Evolutionary conservation across 495 filamentous ascomycete species (phyloP).

Genomic region (Penicillium argentinense): DNA sequence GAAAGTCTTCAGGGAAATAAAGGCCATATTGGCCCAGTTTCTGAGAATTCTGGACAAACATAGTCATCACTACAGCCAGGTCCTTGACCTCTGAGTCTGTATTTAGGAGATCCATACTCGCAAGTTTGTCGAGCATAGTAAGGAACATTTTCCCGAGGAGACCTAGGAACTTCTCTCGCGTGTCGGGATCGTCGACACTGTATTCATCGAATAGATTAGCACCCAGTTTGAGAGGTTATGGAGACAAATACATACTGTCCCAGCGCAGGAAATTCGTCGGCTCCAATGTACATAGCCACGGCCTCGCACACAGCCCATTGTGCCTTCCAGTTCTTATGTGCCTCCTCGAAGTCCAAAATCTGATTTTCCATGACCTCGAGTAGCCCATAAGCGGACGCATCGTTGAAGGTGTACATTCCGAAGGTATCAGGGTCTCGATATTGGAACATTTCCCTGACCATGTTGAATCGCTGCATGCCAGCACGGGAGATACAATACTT

Average conservation of each 20-base stretch:
- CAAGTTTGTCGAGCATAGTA: constrained; percentile 27
- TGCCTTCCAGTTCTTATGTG: constrained; percentile 27
- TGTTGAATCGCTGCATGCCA: no score
- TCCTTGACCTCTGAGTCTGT: constrained; percentile 33
- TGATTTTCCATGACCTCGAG: constrained; percentile 42
- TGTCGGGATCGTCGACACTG: constrained; percentile 26
- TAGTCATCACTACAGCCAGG: constrained; percentile 28
- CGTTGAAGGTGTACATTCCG: constrained; percentile 42
- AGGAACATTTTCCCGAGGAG: constrained; percentile 33
- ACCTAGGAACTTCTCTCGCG: constrained; percentile 7
- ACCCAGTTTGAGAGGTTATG: no score
- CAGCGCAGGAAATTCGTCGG: constrained; percentile 14
- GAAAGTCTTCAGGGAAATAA: no score
- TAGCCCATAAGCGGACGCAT: constrained; percentile 36
- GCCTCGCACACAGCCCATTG: constrained; percentile 38
- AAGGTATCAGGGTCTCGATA: constrained; percentile 37
- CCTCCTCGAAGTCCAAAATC: constrained; percentile 37
- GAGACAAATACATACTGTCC: background rate
- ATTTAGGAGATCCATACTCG: constrained; percentile 23
- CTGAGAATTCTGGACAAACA: no score
- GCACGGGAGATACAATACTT: no score
- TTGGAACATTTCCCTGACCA: no score
- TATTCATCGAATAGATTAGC: no score
- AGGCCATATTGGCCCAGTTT: no score
- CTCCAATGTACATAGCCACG: constrained; percentile 15